These are phyloP conservation scores for Russula ochroleuca DNA, from an alignment of 768 basidiomycete species.

Conservation along the genomic window DNA sequence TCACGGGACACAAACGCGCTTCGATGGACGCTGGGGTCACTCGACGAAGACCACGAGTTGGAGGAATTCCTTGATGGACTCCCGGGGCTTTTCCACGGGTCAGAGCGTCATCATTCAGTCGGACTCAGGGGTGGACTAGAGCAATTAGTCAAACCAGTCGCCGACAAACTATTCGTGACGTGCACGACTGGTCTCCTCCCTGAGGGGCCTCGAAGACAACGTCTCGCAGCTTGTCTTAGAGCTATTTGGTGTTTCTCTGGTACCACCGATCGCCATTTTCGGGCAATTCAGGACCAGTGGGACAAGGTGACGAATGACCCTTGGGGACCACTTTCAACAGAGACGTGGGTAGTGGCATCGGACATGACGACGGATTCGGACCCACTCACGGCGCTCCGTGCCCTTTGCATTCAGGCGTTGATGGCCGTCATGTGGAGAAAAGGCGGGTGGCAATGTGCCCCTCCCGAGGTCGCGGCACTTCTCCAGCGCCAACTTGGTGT, in stretches of 20 bases:
- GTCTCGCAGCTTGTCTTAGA: slow-evolving; percentile 10
- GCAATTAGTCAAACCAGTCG: background rate
- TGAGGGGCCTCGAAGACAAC: slow-evolving; percentile 6
- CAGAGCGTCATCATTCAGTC: background rate
- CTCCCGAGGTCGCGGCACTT: slow-evolving; percentile 2
- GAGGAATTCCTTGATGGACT: slow-evolving; percentile 19
- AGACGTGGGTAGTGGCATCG: slow-evolving; percentile 11
- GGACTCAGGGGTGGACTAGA: slow-evolving; percentile 2
- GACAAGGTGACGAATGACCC: background rate
- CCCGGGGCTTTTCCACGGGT: slow-evolving; percentile 10
- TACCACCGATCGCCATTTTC: slow-evolving; percentile 6
- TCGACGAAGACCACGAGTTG: slow-evolving; percentile 19
- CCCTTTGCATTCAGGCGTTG: slow-evolving; percentile 15
- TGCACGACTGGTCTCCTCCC: slow-evolving; percentile 14
- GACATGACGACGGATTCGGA: slow-evolving; percentile 3
- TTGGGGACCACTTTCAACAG: slow-evolving; percentile 15
- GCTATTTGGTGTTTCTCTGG: slow-evolving; percentile 14
- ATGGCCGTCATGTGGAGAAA: slow-evolving; percentile 3
- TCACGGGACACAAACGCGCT: slow-evolving; percentile 6
- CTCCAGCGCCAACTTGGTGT: slow-evolving; percentile 12
- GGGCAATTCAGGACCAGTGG: slow-evolving; percentile 11
- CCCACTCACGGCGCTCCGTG: slow-evolving; percentile 8
- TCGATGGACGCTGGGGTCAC: slow-evolving; percentile 10
- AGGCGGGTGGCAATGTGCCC: slow-evolving; percentile 14
- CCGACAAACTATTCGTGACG: slow-evolving; percentile 4